Evolutionary conservation across 441 rosid species (phyloP), one percentile per base, ranked within the genome.

Genomic region (Cnidoscolus chayamansa): DNA sequence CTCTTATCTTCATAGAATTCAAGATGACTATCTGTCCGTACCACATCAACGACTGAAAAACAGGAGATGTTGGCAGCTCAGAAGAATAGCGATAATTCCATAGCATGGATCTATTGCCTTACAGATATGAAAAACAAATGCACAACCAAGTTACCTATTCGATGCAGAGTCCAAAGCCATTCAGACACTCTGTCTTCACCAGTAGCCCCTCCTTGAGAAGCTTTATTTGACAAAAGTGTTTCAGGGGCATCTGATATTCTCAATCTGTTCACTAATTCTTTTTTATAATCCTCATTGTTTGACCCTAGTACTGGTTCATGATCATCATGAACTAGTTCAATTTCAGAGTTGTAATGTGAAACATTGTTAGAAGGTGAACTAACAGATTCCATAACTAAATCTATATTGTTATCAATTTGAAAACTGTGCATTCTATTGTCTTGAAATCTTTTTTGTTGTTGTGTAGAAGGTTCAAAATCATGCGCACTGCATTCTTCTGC

Each of bases 111-210:
- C 37, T 37, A 49, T 37, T 10, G 32, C 51, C 32, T 54, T 2
- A 45, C 65, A 13, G 69, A 65, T 60, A 67, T 65, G 56, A 67
- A 56, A 40, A 40, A 67, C 7, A 53, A 10, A 74, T 53, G 51
- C 32, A 47, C 9, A 65, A 64, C 48, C 55, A 30, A 78, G 53
- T 69, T 40, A 94, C 96, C 98, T 79, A 94, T 91, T 57, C 87
- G 87, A 77, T 91, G 97, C 86, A 91, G 74, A 63, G 95, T 94
- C 98, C 97, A 91, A 77, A 88, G 96, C 96, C 98, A 94, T 79
- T 94, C 97, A 79, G 97, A 87, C 60, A 87, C 87, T 76, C 88
- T 84, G 63, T 86, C 90, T 67, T 86, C 89, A 58, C 77, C 78
- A 62, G 80, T 84, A 57, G 79, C 72, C 73, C 79, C 86, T 74